A percentile compares a stretch with the other conserved stretches of the same genome.
Conservation (phyloP, 148 eudicot species). For the Amaranthus cruentus region DNA sequence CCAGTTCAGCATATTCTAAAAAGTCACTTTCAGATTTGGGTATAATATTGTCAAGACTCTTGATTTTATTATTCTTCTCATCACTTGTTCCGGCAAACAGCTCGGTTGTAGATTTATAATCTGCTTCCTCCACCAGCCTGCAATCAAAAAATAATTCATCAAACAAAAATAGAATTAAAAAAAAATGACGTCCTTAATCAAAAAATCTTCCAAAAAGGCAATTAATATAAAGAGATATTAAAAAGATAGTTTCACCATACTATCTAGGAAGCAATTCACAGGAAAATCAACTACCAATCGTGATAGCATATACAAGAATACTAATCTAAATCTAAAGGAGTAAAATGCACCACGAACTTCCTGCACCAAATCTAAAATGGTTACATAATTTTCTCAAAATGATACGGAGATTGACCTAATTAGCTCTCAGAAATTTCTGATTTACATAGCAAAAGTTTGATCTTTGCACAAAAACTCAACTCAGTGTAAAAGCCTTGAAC, state of each 20-base stretch:
- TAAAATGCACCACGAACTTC: neutral
- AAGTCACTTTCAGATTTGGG: slow-evolving; percentile 96
- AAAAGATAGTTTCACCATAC: neutral
- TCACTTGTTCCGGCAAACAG: slow-evolving; percentile 62
- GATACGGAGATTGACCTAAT: neutral
- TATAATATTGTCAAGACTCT: slow-evolving; percentile 71
- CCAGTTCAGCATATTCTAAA: slow-evolving; percentile 74
- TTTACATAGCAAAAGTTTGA: neutral
- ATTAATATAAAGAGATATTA: neutral
- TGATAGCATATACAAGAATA: neutral
- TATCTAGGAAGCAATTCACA: too few species aligned
- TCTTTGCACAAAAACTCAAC: neutral
- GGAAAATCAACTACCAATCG: neutral
- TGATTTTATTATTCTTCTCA: slow-evolving; percentile 40
- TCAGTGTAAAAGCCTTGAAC: neutral
- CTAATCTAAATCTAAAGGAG: neutral
- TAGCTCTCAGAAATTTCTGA: neutral
- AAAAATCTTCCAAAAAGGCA: neutral
- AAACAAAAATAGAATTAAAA: neutral
- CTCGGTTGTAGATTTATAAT: slow-evolving; percentile 67
- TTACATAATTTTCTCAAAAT: neutral
- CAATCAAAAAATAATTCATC: slow-evolving; percentile 6
- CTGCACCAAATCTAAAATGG: neutral
- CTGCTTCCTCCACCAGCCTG: slow-evolving; percentile 98
- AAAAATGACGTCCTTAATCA: neutral